Evolutionary conservation across 2,329 filamentous ascomycete species (phyloP), one percentile per base, ranked within the genome.

Genomic region (Tothia fuscella): DNA sequence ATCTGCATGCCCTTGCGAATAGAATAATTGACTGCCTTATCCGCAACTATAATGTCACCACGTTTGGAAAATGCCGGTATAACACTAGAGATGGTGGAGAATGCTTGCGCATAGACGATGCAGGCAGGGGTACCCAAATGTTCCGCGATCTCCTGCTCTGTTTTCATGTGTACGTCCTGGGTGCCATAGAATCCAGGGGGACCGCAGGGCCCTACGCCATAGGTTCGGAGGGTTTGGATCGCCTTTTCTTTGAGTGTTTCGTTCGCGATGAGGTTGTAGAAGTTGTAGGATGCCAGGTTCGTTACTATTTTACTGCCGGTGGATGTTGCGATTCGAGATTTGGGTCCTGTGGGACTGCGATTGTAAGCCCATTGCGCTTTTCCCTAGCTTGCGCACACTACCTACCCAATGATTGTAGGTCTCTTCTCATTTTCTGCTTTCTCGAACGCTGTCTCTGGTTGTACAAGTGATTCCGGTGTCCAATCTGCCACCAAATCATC

Each of bases 131-230:
- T 85, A 19, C 91, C 91, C 20, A 98, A 65, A 57, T 89, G 93
- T 7, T 82, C 75, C 19, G 91, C 87, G 55, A 98, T 88, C 58
- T 96, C 89, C 43, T 84, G 77, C 64, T 98, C 91, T 13, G 86
- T 87, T 68, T 93, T 91, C 76, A 95, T 89, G 62, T 98, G 91
- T 34, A 96, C 88, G 63, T 98, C 91, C 60, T 96, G 89, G 24
- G 87, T 98, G 49, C 88, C 91, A 65, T 98, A 98, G 66, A 98
- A 98, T 49, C 93, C 88, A 5, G 91, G 91, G 14, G 91, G 91
- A 16, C 91, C 91, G 58, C 91, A 98, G 44, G 91, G 89, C 6
- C 91, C 93, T 30, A 98, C 93, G 43, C 91, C 91, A 54, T 98
- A 98, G 16, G 84, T 93, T 46, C 89, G 83, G 29, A 98, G 74